Conservation (phyloP, 768 basidiomycete genomes). For the Boletus sp. region DNA sequence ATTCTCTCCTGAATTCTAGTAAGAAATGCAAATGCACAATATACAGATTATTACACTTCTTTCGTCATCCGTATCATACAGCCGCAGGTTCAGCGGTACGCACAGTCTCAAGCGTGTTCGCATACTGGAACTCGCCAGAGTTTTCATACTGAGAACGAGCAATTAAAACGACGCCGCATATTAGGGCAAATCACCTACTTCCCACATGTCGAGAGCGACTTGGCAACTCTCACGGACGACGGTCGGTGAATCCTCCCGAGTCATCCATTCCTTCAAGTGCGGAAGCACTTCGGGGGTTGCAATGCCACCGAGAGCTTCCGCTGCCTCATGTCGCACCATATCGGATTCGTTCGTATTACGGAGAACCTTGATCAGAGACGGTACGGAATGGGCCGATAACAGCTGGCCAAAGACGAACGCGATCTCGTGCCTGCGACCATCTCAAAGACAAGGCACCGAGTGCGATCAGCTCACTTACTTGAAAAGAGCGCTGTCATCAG, state of each 20-base stretch:
- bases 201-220: slow-evolving; percentile 97
- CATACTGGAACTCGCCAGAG: slow-evolving; percentile 79
- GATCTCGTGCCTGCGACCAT: slow-evolving; percentile 81
- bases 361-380: slow-evolving; percentile 79
- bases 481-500: slow-evolving; percentile 88
- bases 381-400: slow-evolving; percentile 83
- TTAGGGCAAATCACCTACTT: slow-evolving; percentile 48
- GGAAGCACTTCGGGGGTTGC: slow-evolving; percentile 90
- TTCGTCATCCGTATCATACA: slow-evolving; percentile 13
- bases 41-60: neutral
- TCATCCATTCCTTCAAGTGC: slow-evolving; percentile 82
- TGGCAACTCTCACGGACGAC: slow-evolving; percentile 96
- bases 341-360: slow-evolving; percentile 72
- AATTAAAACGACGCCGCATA: neutral
- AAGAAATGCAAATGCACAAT: neutral
- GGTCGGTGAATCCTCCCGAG: slow-evolving; percentile 70
- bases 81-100: slow-evolving; percentile 6
- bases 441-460: neutral
- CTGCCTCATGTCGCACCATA: slow-evolving; percentile 99
- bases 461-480: slow-evolving; percentile 54
- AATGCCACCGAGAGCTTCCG: slow-evolving; percentile 97
- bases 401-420: slow-evolving; percentile 98
- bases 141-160: slow-evolving; percentile 62
- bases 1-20: neutral
- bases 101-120: slow-evolving; percentile 43